Evolutionary conservation across 495 filamentous ascomycete genomes (phyloP).

Genomic region (Immersiella caudata): DNA sequence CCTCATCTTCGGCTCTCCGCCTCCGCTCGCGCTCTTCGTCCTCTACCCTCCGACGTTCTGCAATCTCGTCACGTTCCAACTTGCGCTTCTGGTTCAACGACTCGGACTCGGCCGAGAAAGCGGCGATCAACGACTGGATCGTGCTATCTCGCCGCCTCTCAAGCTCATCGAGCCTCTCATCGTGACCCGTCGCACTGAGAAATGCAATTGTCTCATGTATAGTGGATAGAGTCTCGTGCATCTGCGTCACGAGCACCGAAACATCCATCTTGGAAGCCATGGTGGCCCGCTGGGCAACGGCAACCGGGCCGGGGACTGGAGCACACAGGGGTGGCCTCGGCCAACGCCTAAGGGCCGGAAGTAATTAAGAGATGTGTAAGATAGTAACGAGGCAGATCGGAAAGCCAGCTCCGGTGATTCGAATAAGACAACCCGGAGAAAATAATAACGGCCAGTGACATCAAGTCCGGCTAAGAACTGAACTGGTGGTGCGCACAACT

Average conservation of each 20-base stretch:
- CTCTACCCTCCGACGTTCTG: constrained; percentile 33
- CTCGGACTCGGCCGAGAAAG: constrained; percentile 33
- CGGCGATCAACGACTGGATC: constrained; percentile 29
- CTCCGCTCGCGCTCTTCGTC: constrained; percentile 39
- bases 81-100: constrained; percentile 25
- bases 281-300: neutral
- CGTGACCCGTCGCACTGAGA: constrained; percentile 33
- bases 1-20: constrained; percentile 38
- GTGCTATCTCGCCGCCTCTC: constrained; percentile 33
- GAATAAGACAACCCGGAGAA: neutral
- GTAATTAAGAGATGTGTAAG: neutral
- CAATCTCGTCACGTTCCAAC: constrained; percentile 32
- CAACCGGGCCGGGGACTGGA: neutral
- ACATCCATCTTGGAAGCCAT: constrained; percentile 32
- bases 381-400: neutral
- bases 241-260: constrained; percentile 36
- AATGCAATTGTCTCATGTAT: constrained; percentile 36
- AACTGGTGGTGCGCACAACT: neutral
- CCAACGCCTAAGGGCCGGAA: neutral
- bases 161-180: constrained; percentile 36
- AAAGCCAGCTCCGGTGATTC: constrained; percentile 1
- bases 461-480: constrained; percentile 1
- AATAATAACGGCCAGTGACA: neutral
- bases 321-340: neutral
- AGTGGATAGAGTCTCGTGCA: constrained; percentile 41